A percentile compares a stretch with the other conserved stretches of the same genome.
These are phyloP conservation scores for Calycina marina DNA, from an alignment of 2,329 filamentous ascomycete species.

Conservation along the genomic window DNA sequence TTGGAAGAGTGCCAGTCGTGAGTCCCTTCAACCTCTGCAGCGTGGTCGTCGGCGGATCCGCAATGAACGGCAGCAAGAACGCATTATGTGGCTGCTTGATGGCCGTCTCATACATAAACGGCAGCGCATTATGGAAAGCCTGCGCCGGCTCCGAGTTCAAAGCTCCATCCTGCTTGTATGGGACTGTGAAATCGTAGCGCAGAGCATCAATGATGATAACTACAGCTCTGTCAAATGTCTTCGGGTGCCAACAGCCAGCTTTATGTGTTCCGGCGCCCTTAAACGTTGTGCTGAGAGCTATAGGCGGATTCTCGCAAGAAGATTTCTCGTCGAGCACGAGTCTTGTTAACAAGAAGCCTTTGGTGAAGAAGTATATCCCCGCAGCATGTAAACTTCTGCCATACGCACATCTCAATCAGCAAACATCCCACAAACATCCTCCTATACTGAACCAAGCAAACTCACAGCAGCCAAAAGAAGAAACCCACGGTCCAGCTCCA, in stretches of 20 bases:
- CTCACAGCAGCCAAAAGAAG: slow-evolving; percentile 23
- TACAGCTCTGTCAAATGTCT: slow-evolving; percentile 82
- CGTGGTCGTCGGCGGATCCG: slow-evolving; percentile 88
- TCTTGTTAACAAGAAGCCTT: slow-evolving; percentile 84
- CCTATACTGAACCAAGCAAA: too few relatives aligned
- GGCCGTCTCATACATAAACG: slow-evolving; percentile 74
- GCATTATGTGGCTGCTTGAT: slow-evolving; percentile 62
- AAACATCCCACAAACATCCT: background rate
- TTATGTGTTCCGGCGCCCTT: slow-evolving; percentile 19
- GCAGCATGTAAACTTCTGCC: slow-evolving; percentile 47
- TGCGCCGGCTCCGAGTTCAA: slow-evolving; percentile 22
- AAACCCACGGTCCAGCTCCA: slow-evolving; percentile 20
- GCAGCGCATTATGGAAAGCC: slow-evolving; percentile 76
- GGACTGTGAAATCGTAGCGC: slow-evolving; percentile 92
- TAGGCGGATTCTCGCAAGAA: slow-evolving; percentile 52
- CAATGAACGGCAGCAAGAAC: slow-evolving; percentile 87
- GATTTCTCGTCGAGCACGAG: slow-evolving; percentile 67
- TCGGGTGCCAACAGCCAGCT: slow-evolving; percentile 94
- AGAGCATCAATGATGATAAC: slow-evolving; percentile 85
- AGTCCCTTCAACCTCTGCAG: slow-evolving; percentile 84
- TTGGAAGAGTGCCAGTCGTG: slow-evolving; percentile 88
- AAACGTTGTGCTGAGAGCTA: slow-evolving; percentile 27
- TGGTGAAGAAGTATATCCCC: slow-evolving; percentile 85
- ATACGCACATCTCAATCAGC: background rate
- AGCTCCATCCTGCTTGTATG: slow-evolving; percentile 38